Base-by-base conservation (phyloP, 2,329 filamentous ascomycete genomes). In the Epichloe gansuensis region DNA sequence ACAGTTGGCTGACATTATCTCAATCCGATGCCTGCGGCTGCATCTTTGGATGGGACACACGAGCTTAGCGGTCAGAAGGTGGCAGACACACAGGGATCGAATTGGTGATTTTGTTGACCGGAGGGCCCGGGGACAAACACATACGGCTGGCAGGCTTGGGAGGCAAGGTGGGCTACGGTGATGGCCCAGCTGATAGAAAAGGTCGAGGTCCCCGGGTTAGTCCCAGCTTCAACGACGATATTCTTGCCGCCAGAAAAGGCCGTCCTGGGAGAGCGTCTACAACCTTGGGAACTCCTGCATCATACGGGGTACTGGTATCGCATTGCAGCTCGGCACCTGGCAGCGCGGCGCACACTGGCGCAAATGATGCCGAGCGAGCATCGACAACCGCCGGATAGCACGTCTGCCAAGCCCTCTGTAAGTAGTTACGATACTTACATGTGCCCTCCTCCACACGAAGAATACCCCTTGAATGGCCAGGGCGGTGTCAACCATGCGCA, bases 141-240 rank as follows among this genome's bases (percentile, higher is more conserved):
- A 58, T 97, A 97, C 65, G 88, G 89, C 5, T 97, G 91, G 88
- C 81, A 89, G 62, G 91, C 91, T 2, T 98, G 91, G 91, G 86
- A 95, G 69, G 83, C 88, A 42, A 79, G 87, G 52, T 85, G 81
- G 81, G 76, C 79, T 15, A 72, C 71, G 23, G 69, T 81, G 12
- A 84, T 85, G 81, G 81, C 79, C 2, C 73, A 79, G 45, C 62
- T 83, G 56, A 74, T 83, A 17, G 75, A 80, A 55, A 77, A 73
- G 56, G 70, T 75, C 28, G 72, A 74, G 21, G 69, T 82, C 12
- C 69, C 72, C 3, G 76, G 76, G 37, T 67, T 83, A 17, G 68
- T 67, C 2, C 70, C 74, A 1, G 66, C 68, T 2, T 71, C 70
- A 1, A 63, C 63, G 48, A 62, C 65, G 13, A 64, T 82, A 7